phyloP scores from a whole-genome alignment of 2,329 filamentous ascomycete species.

The Aureobasidium sp. region DNA sequence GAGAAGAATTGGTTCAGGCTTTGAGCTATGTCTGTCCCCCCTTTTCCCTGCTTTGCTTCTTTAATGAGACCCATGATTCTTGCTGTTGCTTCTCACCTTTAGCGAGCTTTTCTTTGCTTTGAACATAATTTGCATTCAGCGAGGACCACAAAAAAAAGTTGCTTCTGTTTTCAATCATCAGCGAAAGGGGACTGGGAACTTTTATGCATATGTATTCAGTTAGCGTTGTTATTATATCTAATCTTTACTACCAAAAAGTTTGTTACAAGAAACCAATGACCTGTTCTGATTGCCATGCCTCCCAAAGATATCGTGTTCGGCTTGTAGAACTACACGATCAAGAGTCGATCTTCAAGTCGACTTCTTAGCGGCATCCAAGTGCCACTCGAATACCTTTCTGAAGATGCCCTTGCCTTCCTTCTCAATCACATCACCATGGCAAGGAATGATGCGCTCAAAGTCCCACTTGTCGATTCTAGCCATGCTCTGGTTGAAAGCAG shows the following conservation, averaged over 20 bases:
- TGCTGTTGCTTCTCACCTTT: neutral
- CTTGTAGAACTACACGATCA: too few relatives aligned
- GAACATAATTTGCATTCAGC: slow-evolving; percentile 6
- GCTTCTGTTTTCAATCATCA: slow-evolving; percentile 2
- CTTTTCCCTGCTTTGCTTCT: neutral
- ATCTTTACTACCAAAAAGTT: neutral
- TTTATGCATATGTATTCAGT: neutral
- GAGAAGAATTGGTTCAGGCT: slow-evolving; percentile 28
- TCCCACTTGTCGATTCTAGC: slow-evolving; percentile 69
- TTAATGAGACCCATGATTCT: neutral
- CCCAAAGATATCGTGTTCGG: too few relatives aligned
- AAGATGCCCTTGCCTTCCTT: slow-evolving; percentile 67
- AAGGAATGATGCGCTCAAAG: slow-evolving; percentile 78
- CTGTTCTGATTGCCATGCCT: neutral
- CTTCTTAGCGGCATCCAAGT: slow-evolving; percentile 50
- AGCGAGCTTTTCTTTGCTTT: neutral
- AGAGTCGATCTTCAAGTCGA: neutral
- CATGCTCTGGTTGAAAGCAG: slow-evolving; percentile 63
- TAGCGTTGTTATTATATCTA: neutral
- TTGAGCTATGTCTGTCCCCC: slow-evolving; percentile 2
- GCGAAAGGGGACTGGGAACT: neutral
- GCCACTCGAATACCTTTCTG: slow-evolving; percentile 74
- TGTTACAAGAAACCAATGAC: neutral
- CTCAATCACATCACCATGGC: slow-evolving; percentile 87
- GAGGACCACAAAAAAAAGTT: slow-evolving; percentile 9